Evolutionary conservation across 2,329 filamentous ascomycete species (phyloP), one percentile per base, ranked within the genome.

Genomic region (Chaetothyriales sp.): DNA sequence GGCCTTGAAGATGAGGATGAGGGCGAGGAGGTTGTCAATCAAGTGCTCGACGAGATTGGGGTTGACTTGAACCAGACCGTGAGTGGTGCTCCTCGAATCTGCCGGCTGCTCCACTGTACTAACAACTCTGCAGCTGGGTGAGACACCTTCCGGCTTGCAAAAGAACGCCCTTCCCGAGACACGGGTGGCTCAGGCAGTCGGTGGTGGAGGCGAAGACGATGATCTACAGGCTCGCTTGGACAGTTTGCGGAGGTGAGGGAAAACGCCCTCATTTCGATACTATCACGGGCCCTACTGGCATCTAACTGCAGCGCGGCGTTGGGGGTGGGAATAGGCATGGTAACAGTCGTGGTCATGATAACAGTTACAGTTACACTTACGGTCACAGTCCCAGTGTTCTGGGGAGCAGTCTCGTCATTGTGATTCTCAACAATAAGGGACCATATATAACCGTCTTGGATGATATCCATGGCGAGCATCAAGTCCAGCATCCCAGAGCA

Each of bases 41-140:
- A 95, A 68, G 86, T 98, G 4, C 69, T 98, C 62, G 92, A 96
- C 64, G 92, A 96, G 70, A 95, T 98, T 65, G 92, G 92, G 49
- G 82, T 98, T 26, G 90, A 98, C 63, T 76, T 96, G 52, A 88
- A 84, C 60, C 85, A 92, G 69, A 76, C 86, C 60, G 90, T 96
- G 75, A 70, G 86, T 75, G 32, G 25, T n/a, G 18, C 19, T 22
- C 22, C 8, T 42, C 5, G 18, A 18, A 18, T 22, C 18, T 26
- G 19, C 32, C 32, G 43, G 50, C 39, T 55, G 61, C 52, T 58
- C 56, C 18, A 53, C 44, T 39, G 44, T 51, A 18, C 25, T 46
- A 19, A 25, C 47, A 18, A 49, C 32, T 15, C 46, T 60, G 56
- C 64, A 96, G 88, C 79, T 98, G 61, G 90, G 89, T 52, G 89